Base-by-base conservation (phyloP, 164 flowering plant species). In the Kalanchoe fedtschenkoi region DNA sequence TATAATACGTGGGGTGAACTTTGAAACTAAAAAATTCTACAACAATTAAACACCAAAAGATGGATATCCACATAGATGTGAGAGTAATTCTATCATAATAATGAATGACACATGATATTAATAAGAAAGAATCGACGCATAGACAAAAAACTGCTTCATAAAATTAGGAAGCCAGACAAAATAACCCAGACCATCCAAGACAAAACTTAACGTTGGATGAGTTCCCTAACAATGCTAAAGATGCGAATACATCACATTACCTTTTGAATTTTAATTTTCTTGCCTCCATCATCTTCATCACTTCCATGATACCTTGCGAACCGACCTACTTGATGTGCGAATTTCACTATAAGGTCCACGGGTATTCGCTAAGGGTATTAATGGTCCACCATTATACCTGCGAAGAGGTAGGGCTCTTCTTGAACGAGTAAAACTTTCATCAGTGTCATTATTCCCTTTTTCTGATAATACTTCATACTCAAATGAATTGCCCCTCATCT, bases 251-350 rank as follows among this genome's bases (percentile, higher is more conserved):
- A 34, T 46, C 35, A 54, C 3, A 21, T 35, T 58, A 88, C 98
- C 96, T 89, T 92, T 71, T 75, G 95, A 62, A 62, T 13, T 74
- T 84, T 89, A 61, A 73, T 83, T 66, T 81, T 77, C 75, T 80
- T 89, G 66, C 75, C n/a, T n/a, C n/a, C n/a, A n/a, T n/a, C n/a
- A n/a, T n/a, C n/a, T 33, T 91, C 97, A 75, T 91, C 99, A 71
- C 96, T 95, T 63, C 82, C 97, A 54, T 62, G 99, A 91, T 16
- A 95, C 87, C 78, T 90, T 93, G 17, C 93, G 79, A 60, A 79
- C 79, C 33, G 97, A 75, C 73, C 99, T 82, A 65, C 74, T 76
- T 46, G 99, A 95, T 60, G 83, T 83, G 59, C 99, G 89, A 4
- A 85, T 68, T 65, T 91, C 99, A 76, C 60, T 83, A 62, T 68